Evolutionary conservation across 2,329 filamentous ascomycete genomes (phyloP), one percentile per base, ranked within the genome.

Genomic region (Aspergillus hiratsukae): DNA sequence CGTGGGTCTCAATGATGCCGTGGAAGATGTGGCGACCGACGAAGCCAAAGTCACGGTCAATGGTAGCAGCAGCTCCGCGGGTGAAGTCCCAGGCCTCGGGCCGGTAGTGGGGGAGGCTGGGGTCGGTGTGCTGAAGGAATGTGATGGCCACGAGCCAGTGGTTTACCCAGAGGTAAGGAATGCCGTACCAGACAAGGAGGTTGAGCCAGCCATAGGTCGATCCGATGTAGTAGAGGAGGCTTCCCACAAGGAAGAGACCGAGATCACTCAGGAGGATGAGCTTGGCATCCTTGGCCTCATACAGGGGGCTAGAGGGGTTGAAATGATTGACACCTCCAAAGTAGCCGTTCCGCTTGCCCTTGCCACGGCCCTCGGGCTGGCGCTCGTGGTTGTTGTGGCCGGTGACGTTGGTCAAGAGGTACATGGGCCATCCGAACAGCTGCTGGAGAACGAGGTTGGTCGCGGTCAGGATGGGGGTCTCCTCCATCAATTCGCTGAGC

Each of bases 81-180:
- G 92, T 87, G 72, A 91, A 97, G 79, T 88, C 96, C 93, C 93
- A 97, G 69, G 88, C 84, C 61, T 89, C 83, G 58, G 86, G 83
- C 55, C 87, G 84, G 83, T 97, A 97, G 83, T 97, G 93, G 58
- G 93, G 93, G 48, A 97, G 88, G 45, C 88, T 86, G 49, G 92
- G 92, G 75, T 97, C 92, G 71, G 93, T 97, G 84, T 97, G 93
- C 79, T 97, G 93, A 61, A 97, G 86, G 83, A 87, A 97, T 66
- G 93, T 97, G 76, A 97, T 97, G 74, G 92, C 92, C 65, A 97
- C 92, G 55, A 97, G 88, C 93, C 93, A 97, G 85, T 97, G 91
- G 84, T 97, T 96, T 55, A 97, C 92, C 93, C 93, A 97, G 59
- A 97, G 82, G 75, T 97, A 99, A 40, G 94, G 94, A 57, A 95